Evolutionary conservation across 352 stramenopile species (phyloP).

Genomic region (Globisporangium nodosum): DNA sequence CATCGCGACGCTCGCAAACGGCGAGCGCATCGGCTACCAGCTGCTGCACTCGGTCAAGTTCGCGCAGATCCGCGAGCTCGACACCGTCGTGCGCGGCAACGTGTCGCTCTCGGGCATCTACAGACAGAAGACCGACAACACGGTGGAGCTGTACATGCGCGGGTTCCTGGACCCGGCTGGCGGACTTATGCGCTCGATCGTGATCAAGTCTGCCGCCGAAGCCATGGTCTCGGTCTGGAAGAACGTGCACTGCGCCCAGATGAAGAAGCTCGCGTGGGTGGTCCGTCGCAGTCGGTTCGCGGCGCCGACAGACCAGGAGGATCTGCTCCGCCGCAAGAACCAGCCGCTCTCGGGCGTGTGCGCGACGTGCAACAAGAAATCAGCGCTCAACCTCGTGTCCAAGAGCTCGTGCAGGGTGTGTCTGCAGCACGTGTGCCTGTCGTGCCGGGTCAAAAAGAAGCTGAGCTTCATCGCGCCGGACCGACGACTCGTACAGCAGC

Average conservation of each 20-base stretch:
- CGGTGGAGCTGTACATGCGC: slow-evolving; percentile 47
- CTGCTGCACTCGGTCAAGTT: slow-evolving; percentile 52
- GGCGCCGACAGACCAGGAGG: neutral
- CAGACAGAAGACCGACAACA: slow-evolving; percentile 31
- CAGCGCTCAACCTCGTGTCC: slow-evolving; percentile 17
- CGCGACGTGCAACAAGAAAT: slow-evolving; percentile 24
- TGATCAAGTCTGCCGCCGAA: slow-evolving; percentile 25
- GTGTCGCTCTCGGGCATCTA: slow-evolving; percentile 54
- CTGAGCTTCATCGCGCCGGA: slow-evolving; percentile 34
- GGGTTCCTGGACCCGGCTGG: slow-evolving; percentile 24
- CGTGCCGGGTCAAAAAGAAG: slow-evolving; percentile 29
- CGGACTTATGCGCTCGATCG: slow-evolving; percentile 29
- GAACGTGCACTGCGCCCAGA: slow-evolving; percentile 42
- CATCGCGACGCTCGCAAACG: slow-evolving; percentile 14
- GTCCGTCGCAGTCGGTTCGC: slow-evolving; percentile 9
- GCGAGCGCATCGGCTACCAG: slow-evolving; percentile 13
- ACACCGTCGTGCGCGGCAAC: slow-evolving; percentile 31
- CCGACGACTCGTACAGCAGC: slow-evolving; percentile 24
- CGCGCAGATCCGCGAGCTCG: slow-evolving; percentile 31
- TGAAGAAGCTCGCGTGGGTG: slow-evolving; percentile 67
- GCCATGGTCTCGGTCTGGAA: slow-evolving; percentile 27
- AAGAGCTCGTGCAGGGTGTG: slow-evolving; percentile 26
- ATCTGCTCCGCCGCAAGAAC: neutral
- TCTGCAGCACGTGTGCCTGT: slow-evolving; percentile 25
- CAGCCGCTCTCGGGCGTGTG: slow-evolving; percentile 2